A percentile compares a stretch with the other conserved stretches of the same genome.
Evolutionary conservation across 2,329 filamentous ascomycete genomes (phyloP).

Genomic region (Colletotrichum gigasporum): DNA sequence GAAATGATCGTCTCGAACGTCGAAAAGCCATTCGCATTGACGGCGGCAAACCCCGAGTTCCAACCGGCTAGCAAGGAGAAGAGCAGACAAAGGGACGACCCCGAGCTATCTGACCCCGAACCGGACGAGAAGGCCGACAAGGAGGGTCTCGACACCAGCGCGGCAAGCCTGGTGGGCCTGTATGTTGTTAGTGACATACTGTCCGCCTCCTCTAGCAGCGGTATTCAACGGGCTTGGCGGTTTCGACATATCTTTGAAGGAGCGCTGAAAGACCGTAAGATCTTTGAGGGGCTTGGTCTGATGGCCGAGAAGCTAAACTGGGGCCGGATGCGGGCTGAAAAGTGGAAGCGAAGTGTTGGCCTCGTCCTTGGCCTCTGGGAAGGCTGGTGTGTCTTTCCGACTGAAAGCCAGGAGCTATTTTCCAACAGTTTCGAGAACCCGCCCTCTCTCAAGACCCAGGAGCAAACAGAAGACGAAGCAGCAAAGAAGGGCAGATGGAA

Average conservation of each 20-base stretch:
- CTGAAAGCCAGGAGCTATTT: constrained; percentile 77
- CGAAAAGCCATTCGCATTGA: constrained; percentile 77
- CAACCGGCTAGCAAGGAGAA: constrained; percentile 28
- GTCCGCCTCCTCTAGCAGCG: constrained; percentile 78
- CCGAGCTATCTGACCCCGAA: constrained; percentile 46
- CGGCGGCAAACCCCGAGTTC: constrained; percentile 67
- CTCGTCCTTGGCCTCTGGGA: constrained; percentile 77
- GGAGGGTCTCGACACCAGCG: constrained; percentile 69
- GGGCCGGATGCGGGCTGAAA: constrained; percentile 84
- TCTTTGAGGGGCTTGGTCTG: constrained; percentile 79
- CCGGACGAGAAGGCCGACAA: constrained; percentile 52
- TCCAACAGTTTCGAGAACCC: constrained; percentile 77
- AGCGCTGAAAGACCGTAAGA: constrained; percentile 71
- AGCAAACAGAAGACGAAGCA: constrained; percentile 39
- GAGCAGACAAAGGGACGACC: constrained; percentile 44
- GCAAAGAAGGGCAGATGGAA: constrained; percentile 59
- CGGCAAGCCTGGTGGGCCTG: constrained; percentile 80
- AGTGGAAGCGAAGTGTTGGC: constrained; percentile 82
- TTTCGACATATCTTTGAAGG: constrained; percentile 84
- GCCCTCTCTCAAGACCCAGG: constrained; percentile 51
- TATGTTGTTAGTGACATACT: constrained; percentile 84
- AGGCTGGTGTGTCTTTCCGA: constrained; percentile 77
- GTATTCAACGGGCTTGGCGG: constrained; percentile 85
- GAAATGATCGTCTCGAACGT: constrained; percentile 87
- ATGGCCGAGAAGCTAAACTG: constrained; percentile 78